Evolutionary conservation across 2,329 filamentous ascomycete species (phyloP).

Genomic region (Ilyonectria sp.): DNA sequence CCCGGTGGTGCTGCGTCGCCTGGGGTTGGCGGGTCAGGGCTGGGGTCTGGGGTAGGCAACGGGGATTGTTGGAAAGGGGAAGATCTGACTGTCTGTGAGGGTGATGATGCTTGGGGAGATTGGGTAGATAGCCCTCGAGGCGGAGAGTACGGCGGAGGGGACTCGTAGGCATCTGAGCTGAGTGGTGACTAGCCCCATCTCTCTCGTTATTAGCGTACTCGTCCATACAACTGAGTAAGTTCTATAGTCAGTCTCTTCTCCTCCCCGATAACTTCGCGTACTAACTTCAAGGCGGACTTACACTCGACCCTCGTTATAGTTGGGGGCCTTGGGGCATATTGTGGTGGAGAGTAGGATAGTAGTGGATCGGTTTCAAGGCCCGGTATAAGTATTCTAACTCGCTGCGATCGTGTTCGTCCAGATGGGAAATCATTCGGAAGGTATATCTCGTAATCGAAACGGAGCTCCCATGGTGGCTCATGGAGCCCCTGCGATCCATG

Average conservation of each 20-base stretch:
- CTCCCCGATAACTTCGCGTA: conserved; percentile 4
- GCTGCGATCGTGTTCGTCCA: not conserved
- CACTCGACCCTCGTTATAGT: conserved; percentile 7
- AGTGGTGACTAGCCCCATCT: no score
- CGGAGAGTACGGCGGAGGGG: conserved; percentile 27
- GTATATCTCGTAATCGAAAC: no score
- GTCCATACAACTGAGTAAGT: no score
- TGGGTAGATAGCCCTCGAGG: not conserved
- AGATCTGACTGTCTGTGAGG: not conserved
- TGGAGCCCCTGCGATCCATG: no score
- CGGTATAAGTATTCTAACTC: conserved; percentile 9
- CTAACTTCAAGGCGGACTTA: conserved; percentile 4
- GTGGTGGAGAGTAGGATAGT: not conserved
- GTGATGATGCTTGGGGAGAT: not conserved
- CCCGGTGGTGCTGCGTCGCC: conserved; percentile 15
- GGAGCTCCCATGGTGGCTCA: no score
- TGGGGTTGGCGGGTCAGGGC: conserved; percentile 20
- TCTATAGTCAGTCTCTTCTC: conserved; percentile 6
- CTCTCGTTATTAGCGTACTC: no score
- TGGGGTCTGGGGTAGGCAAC: conserved; percentile 7
- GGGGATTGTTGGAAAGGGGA: conserved; percentile 1
- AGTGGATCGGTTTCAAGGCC: conserved; percentile 4
- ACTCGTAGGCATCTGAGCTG: conserved; percentile 25
- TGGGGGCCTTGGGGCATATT: conserved; percentile 1
- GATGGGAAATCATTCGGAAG: no score